These are phyloP conservation scores for Stygiomarasmius scandens DNA, from an alignment of 1,284 basidiomycete species.

Conservation along the genomic window DNA sequence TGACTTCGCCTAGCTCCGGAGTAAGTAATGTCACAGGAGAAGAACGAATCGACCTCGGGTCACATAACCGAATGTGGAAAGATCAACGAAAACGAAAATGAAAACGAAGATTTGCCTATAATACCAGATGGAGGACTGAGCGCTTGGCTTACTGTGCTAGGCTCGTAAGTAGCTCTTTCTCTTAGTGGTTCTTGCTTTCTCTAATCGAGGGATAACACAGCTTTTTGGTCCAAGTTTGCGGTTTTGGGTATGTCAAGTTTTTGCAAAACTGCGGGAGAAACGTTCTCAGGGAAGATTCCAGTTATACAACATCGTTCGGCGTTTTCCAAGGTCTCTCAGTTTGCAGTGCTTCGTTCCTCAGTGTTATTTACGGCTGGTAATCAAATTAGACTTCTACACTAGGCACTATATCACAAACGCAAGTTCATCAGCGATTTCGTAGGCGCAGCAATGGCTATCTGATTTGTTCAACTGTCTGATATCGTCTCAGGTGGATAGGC, in stretches of 20 bases:
- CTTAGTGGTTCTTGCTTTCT: neutral
- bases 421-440: constrained; percentile 40
- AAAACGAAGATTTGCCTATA: neutral
- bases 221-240: constrained; percentile 32
- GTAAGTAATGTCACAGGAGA: no score
- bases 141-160: constrained; percentile 12
- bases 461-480: neutral
- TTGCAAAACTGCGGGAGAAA: neutral
- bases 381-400: constrained; percentile 34
- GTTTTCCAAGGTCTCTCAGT: constrained; percentile 41
- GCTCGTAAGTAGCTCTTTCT: neutral
- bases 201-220: constrained; percentile 14
- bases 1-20: no score
- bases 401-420: constrained; percentile 34
- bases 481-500: constrained; percentile 48
- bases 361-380: neutral
- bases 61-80: no score
- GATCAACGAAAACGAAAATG: no score
- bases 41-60: no score
- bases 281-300: constrained; percentile 11
- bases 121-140: constrained; percentile 12
- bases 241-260: constrained; percentile 33
- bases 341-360: neutral
- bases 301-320: constrained; percentile 40
- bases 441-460: constrained; percentile 19